phyloP scores from a whole-genome alignment of 345 rosid genomes.

The Populus euphratica region DNA sequence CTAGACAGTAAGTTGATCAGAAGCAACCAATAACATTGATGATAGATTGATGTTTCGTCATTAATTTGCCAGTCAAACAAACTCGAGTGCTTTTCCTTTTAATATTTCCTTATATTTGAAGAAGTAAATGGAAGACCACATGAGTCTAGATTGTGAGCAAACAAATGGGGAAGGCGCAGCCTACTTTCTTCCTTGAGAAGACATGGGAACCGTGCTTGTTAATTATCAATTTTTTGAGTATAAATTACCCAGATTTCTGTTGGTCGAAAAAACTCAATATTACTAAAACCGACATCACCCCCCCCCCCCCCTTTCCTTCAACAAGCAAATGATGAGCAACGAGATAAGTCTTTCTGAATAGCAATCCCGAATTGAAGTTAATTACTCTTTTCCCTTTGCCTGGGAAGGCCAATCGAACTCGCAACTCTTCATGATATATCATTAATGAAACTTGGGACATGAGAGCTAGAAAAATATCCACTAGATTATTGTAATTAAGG shows the following conservation, averaged over 20 bases:
- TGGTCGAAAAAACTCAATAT: background rate
- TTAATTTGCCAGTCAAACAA: background rate
- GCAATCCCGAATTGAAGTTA: background rate
- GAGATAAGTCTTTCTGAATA: background rate
- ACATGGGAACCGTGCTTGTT: background rate
- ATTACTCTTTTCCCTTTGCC: no score
- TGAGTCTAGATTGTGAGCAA: background rate
- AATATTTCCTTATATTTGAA: background rate
- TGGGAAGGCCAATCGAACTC: background rate
- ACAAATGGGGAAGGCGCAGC: background rate
- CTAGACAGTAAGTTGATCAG: background rate
- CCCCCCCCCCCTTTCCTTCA: no score
- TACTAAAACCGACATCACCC: background rate
- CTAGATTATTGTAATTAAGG: background rate
- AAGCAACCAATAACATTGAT: background rate
- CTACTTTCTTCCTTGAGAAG: background rate
- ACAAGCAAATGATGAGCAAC: background rate
- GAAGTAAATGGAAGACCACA: background rate
- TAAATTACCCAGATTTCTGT: no score
- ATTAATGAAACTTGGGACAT: background rate
- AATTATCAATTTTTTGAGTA: no score
- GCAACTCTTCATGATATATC: background rate
- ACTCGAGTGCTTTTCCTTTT: background rate
- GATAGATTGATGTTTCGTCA: background rate
- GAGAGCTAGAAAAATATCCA: background rate